A percentile compares a stretch with the other conserved stretches of the same genome.
Evolutionary conservation across 1,139 yeast genomes (phyloP).

Genomic region (Martiniozyma asiatica): DNA sequence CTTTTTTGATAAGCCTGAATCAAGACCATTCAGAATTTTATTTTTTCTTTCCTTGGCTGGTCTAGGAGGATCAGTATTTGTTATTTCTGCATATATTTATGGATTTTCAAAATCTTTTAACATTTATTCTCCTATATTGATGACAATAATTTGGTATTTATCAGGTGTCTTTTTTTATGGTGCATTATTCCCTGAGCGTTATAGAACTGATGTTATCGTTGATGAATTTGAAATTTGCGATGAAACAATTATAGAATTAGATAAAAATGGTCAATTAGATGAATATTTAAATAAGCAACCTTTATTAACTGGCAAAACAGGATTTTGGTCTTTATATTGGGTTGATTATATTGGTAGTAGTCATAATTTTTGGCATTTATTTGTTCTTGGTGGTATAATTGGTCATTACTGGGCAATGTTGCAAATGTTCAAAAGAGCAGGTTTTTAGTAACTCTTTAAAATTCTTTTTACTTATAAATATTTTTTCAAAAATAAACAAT

Average conservation of each 20-base stretch:
- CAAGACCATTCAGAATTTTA: conserved; percentile 67
- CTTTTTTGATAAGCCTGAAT: conserved; percentile 75
- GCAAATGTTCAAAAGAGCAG: conserved; percentile 55
- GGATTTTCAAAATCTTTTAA: conserved; percentile 41
- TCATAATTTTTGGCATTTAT: conserved; percentile 89
- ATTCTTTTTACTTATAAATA: no score
- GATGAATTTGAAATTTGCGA: conserved; percentile 32
- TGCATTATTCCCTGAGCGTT: conserved; percentile 79
- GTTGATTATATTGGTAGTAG: conserved; percentile 63
- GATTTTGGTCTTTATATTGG: conserved; percentile 70
- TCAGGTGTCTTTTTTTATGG: conserved; percentile 85
- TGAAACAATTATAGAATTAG: conserved; percentile 31
- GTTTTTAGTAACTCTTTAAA: no score
- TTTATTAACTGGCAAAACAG: conserved; percentile 28
- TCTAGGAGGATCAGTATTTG: conserved; percentile 57
- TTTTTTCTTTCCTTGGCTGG: conserved; percentile 74
- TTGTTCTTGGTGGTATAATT: conserved; percentile 75
- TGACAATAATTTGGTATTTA: conserved; percentile 63
- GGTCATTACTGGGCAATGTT: conserved; percentile 76
- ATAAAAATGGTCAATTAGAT: conserved; percentile 27
- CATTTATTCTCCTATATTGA: conserved; percentile 51
- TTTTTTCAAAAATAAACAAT: neutral
- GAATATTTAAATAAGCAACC: conserved; percentile 48
- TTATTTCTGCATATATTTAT: conserved; percentile 43
- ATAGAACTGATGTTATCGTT: conserved; percentile 51